phyloP scores from a whole-genome alignment of 2,329 filamentous ascomycete genomes.

The Exserohilum rostratum region DNA sequence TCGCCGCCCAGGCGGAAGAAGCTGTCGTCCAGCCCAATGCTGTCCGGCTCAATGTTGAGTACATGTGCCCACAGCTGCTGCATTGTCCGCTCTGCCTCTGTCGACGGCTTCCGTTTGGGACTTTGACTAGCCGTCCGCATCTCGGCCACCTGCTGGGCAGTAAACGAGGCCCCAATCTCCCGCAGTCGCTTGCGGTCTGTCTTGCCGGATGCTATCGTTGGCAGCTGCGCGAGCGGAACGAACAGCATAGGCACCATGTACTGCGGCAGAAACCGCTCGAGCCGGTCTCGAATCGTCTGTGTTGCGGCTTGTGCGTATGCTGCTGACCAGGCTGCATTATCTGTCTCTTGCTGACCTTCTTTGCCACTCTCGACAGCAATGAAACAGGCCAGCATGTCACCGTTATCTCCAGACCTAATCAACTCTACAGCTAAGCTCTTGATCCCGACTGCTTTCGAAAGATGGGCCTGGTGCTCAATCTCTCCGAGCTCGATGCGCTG shows the following conservation, averaged over 20 bases:
- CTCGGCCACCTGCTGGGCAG: background rate
- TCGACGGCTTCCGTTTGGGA: background rate
- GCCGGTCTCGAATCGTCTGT: too few species aligned
- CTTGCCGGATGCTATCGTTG: constrained; percentile 55
- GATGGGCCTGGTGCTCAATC: constrained; percentile 6
- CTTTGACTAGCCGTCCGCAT: background rate
- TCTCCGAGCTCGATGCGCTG: constrained; percentile 26
- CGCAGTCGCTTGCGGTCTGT: constrained; percentile 28
- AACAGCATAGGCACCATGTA: constrained; percentile 54
- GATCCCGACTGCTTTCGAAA: background rate
- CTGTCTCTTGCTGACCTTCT: too few species aligned
- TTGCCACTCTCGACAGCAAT: background rate
- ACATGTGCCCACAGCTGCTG: constrained; percentile 9
- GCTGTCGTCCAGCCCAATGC: constrained; percentile 15
- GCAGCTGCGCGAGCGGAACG: constrained; percentile 52
- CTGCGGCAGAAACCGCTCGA: background rate
- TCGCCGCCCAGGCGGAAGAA: constrained; percentile 23
- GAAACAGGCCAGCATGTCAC: background rate
- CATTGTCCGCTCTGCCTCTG: background rate
- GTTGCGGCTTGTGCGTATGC: too few species aligned
- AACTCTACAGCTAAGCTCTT: background rate
- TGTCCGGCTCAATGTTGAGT: background rate
- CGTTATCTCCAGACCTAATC: background rate
- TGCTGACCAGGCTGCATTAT: background rate
- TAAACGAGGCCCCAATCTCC: constrained; percentile 10